Evolutionary conservation across 2,329 filamentous ascomycete species (phyloP), one percentile per base, ranked within the genome.

Genomic region (Penicillium sp.): DNA sequence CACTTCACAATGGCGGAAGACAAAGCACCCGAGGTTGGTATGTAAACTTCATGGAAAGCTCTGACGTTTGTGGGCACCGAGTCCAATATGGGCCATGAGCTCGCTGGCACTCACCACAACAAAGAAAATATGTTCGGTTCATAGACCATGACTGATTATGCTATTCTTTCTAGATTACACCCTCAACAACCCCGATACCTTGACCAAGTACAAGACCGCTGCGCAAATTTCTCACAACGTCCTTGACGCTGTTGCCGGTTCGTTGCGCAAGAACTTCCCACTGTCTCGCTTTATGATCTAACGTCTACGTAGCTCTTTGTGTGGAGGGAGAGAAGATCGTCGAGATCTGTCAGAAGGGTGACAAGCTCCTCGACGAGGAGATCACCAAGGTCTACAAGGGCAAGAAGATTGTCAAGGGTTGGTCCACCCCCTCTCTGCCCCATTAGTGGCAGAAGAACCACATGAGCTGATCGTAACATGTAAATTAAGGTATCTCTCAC

Each of bases 181-280:
- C 68, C 86, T 97, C 77, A 90, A 87, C 78, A 94, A 96, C 83
- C 91, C 90, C 61, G 90, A 96, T 77, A 97, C 92, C 71, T 85
- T 99, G 70, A 97, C 94, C 80, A 99, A 97, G 85, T 97, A 97
- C 86, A 97, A 96, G 88, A 93, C 90, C 66, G 94, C 94, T 57
- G 93, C 90, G 63, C 84, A 90, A 76, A 97, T 99, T 79, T 94
- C 93, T 51, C 91, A 97, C 78, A 96, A 93, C 82, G 93, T 96
- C 68, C 86, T 99, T 68, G 91, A 92, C 70, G 89, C 89, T 68
- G 93, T 99, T 66, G 76, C 79, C 76, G 83, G 84, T 86, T 74
- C 66, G 74, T 70, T 56, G 48, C 58, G 9, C 57, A 55, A 27
- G 49, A 59, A 41, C 27, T 51, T 42, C 44, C 56, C 9, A 21